Percentiles rank a stretch among this genome's conserved stretches.
phyloP scores from a whole-genome alignment of 768 basidiomycete species.

The Dentipellis fragilis region DNA sequence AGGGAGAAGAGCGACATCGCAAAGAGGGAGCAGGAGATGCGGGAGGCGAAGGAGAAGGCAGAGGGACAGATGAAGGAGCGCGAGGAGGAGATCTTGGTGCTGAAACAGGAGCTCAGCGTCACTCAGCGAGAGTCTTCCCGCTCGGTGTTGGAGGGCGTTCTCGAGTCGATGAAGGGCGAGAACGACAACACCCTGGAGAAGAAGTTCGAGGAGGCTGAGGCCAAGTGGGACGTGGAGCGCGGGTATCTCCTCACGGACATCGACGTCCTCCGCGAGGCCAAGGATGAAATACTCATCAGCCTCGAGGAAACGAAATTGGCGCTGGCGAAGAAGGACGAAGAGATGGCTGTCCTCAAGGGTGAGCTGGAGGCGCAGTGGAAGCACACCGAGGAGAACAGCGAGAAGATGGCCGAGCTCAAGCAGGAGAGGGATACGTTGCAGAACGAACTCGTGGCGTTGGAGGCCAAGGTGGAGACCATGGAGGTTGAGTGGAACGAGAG shows the following conservation, averaged over 20 bases:
- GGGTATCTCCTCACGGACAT: conserved; percentile 32
- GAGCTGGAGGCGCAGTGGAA: conserved; percentile 70
- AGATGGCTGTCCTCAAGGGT: conserved; percentile 33
- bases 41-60: conserved; percentile 22
- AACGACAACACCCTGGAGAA: conserved; percentile 25
- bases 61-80: conserved; percentile 24
- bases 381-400: conserved; percentile 46
- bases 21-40: conserved; percentile 24
- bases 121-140: conserved; percentile 13
- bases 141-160: background rate
- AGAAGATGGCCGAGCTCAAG: conserved; percentile 31
- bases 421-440: conserved; percentile 21
- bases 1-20: conserved; percentile 45
- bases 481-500: conserved; percentile 47
- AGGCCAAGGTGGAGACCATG: conserved; percentile 25
- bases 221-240: conserved; percentile 43
- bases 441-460: conserved; percentile 18
- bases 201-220: conserved; percentile 21
- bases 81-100: conserved; percentile 34
- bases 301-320: conserved; percentile 27
- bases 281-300: conserved; percentile 31
- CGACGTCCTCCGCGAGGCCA: conserved; percentile 35
- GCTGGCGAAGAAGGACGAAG: conserved; percentile 19
- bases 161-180: conserved; percentile 24
- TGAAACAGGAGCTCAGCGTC: conserved; percentile 31